Percentiles rank a stretch among this genome's conserved stretches.
phyloP scores from a whole-genome alignment of 441 rosid species.

The Pelargonium cotyledonis region DNA sequence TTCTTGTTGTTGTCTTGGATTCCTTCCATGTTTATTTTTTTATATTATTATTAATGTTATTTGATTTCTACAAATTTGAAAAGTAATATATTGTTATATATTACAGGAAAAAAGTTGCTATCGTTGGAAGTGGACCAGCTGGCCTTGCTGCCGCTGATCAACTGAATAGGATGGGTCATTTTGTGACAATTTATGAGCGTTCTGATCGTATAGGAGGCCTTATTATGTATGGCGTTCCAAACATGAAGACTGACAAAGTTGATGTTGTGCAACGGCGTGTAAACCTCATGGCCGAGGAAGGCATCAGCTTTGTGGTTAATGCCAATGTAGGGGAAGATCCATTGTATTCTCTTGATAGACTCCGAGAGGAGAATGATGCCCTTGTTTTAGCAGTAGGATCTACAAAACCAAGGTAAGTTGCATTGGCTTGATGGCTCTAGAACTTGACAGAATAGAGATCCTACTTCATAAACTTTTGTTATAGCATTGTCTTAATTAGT shows the following conservation, averaged over 20 bases:
- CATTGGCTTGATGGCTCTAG: neutral
- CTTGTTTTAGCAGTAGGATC: slow-evolving; percentile 91
- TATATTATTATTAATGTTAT: neutral
- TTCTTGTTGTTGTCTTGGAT: neutral
- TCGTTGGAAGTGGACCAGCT: slow-evolving; percentile 96
- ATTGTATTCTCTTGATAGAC: slow-evolving; percentile 59
- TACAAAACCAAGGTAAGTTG: slow-evolving; percentile 83
- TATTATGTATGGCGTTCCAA: slow-evolving; percentile 99
- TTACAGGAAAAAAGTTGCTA: slow-evolving; percentile 80
- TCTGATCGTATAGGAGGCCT: slow-evolving; percentile 97
- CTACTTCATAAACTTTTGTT: neutral
- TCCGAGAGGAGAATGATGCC: slow-evolving; percentile 78
- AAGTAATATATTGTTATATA: neutral
- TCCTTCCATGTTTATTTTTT: neutral
- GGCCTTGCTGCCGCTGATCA: slow-evolving; percentile 99
- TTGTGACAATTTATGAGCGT: slow-evolving; percentile 90
- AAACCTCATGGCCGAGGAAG: slow-evolving; percentile 87
- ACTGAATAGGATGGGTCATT: slow-evolving; percentile 92
- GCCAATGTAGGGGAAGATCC: slow-evolving; percentile 90
- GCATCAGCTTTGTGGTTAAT: slow-evolving; percentile 79
- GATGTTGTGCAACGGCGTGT: slow-evolving; percentile 93
- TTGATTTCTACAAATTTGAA: no score
- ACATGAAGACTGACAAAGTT: slow-evolving; percentile 98
- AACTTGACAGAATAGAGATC: neutral
- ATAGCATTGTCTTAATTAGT: neutral